Percentiles rank a stretch among this genome's conserved stretches.
Conservation (phyloP, 1,284 basidiomycete species). For the Ustilago sp. region DNA sequence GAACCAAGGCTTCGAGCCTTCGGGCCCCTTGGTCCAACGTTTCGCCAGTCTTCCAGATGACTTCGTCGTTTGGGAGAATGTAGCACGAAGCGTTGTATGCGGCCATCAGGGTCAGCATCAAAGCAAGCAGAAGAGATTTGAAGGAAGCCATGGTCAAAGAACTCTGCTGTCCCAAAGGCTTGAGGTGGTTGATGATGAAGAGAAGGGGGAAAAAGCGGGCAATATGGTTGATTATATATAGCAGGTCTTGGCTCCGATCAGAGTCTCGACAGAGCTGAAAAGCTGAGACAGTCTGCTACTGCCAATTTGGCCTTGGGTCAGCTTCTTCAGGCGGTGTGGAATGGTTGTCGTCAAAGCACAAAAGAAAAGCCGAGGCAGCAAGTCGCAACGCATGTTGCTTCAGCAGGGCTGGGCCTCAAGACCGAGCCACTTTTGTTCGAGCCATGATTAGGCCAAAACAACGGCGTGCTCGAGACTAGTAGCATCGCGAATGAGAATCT, state of each 20-base stretch:
- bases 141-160: neutral
- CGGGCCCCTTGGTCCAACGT: neutral
- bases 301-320: too few species aligned
- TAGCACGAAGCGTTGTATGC: neutral
- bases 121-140: neutral
- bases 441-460: too few species aligned
- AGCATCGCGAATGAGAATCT: too few species aligned
- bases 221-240: neutral
- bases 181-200: neutral
- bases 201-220: neutral
- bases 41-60: neutral
- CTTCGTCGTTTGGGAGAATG: neutral
- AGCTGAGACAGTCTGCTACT: too few species aligned
- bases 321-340: too few species aligned
- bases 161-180: neutral
- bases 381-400: too few species aligned
- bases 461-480: too few species aligned
- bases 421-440: too few species aligned
- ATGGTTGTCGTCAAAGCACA: too few species aligned
- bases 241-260: neutral
- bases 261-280: neutral
- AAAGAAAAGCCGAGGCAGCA: too few species aligned
- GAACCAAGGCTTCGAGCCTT: neutral
- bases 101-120: neutral
- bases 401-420: too few species aligned